Evolutionary conservation across 805 yeast species (phyloP).

Genomic region (Schizosaccharomyces osmophilus): DNA sequence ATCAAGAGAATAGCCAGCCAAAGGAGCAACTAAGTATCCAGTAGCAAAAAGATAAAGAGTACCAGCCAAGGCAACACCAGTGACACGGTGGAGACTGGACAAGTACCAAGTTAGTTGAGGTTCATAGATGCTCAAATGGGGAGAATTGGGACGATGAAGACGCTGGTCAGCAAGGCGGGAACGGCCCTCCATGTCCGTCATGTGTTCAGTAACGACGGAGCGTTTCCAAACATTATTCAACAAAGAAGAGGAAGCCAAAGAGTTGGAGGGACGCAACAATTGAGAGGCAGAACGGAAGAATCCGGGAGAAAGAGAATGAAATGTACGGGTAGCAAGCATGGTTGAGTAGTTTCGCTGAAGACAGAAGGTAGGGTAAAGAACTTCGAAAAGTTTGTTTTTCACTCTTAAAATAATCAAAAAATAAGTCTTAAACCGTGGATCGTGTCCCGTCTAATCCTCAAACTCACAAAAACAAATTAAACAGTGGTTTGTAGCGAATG

Average conservation of each 20-base stretch:
- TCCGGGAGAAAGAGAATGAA: not conserved
- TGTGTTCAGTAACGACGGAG: constrained; percentile 18
- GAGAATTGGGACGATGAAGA: constrained; percentile 68
- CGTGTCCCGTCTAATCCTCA: too few relatives aligned
- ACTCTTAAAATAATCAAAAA: too few relatives aligned
- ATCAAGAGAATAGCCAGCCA: constrained; percentile 32
- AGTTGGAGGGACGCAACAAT: not conserved
- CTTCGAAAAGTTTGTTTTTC: not conserved
- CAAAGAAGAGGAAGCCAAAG: not conserved
- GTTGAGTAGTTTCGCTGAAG: not conserved
- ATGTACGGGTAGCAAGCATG: not conserved
- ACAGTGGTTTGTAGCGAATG: too few relatives aligned
- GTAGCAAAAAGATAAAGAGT: constrained; percentile 50
- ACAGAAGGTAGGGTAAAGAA: not conserved
- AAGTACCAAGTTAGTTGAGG: constrained; percentile 71
- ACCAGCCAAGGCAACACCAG: constrained; percentile 51
- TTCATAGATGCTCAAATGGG: constrained; percentile 71
- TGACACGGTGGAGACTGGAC: constrained; percentile 64
- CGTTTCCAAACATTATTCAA: not conserved
- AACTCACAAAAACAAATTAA: too few relatives aligned
- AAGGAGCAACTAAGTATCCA: constrained; percentile 45
- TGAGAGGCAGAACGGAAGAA: not conserved
- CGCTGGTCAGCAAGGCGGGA: constrained; percentile 58
- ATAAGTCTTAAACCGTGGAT: too few relatives aligned
- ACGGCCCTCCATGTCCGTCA: constrained; percentile 40